Evolutionary conservation across 768 basidiomycete genomes (phyloP).

Genomic region (Lactarius deliciosus): DNA sequence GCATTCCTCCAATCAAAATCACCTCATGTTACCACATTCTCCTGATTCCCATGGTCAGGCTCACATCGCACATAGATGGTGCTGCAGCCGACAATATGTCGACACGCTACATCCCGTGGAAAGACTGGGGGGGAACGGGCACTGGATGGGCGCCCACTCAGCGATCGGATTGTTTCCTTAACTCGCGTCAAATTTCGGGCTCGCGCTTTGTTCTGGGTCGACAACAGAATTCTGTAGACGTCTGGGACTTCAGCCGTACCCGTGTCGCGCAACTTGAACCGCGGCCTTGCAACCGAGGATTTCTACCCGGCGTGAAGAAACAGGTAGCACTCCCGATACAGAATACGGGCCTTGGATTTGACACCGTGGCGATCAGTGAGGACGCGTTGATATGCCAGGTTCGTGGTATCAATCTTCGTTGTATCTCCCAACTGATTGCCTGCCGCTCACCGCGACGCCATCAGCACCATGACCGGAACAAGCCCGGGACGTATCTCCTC

Average conservation of each 20-base stretch:
- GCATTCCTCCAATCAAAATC: not conserved
- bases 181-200: slow-evolving; percentile 1
- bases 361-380: slow-evolving; percentile 4
- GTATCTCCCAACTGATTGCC: not conserved
- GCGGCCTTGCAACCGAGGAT: not conserved
- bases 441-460: not conserved
- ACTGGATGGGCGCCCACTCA: not conserved
- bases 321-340: slow-evolving; percentile 1
- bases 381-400: slow-evolving; percentile 17
- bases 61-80: not conserved
- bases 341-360: not conserved
- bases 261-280: not conserved
- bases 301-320: not conserved
- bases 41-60: slow-evolving; percentile 9
- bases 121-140: slow-evolving; percentile 16
- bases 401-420: not conserved
- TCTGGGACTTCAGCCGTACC: slow-evolving; percentile 14
- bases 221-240: not conserved
- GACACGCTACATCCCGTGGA: slow-evolving; percentile 13
- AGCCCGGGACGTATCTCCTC: slow-evolving; percentile 5
- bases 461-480: not conserved
- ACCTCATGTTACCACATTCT: not conserved
- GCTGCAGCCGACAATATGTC: not conserved
- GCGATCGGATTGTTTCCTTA: not conserved
- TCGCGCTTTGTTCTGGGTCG: slow-evolving; percentile 1